Conservation (phyloP, 345 rosid species). For the Excoecaria agallocha region DNA sequence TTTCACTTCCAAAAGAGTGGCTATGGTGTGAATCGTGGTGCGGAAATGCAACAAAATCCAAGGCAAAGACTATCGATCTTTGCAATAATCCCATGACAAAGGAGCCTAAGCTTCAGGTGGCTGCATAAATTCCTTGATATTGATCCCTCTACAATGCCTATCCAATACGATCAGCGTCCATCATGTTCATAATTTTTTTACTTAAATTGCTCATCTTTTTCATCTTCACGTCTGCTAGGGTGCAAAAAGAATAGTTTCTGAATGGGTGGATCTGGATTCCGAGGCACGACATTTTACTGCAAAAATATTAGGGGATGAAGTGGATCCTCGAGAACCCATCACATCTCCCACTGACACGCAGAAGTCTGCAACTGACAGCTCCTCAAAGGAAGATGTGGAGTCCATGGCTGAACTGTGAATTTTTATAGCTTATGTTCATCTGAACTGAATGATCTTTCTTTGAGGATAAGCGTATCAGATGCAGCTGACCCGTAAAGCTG, state of each 20-base stretch:
- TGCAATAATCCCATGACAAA: slow-evolving; percentile 99
- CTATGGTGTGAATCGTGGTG: slow-evolving; percentile 99
- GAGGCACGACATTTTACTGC: slow-evolving; percentile 79
- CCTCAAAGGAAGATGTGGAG: slow-evolving; percentile 49
- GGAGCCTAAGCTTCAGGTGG: slow-evolving; percentile 96
- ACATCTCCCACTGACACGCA: slow-evolving; percentile 25
- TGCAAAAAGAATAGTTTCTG: slow-evolving; percentile 80
- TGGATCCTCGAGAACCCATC: slow-evolving; percentile 44
- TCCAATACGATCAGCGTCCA: not conserved
- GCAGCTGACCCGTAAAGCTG: not conserved
- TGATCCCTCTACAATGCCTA: not conserved
- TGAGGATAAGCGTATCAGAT: not conserved
- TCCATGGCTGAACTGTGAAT: slow-evolving; percentile 71
- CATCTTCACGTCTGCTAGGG: slow-evolving; percentile 45
- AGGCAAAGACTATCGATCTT: slow-evolving; percentile 92
- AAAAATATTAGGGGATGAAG: slow-evolving; percentile 70
- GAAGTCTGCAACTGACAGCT: slow-evolving; percentile 19
- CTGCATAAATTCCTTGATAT: not conserved
- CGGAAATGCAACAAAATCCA: slow-evolving; percentile 91
- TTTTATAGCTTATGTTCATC: too few species aligned
- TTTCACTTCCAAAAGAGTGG: slow-evolving; percentile 97
- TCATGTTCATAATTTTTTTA: not conserved
- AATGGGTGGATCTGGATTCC: slow-evolving; percentile 74
- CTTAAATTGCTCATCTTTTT: not conserved
- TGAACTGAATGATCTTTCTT: not conserved